Percentiles rank a stretch among this genome's conserved stretches.
Conservation (phyloP, 31 red algal genomes). For the Asparagopsis taxiformis region DNA sequence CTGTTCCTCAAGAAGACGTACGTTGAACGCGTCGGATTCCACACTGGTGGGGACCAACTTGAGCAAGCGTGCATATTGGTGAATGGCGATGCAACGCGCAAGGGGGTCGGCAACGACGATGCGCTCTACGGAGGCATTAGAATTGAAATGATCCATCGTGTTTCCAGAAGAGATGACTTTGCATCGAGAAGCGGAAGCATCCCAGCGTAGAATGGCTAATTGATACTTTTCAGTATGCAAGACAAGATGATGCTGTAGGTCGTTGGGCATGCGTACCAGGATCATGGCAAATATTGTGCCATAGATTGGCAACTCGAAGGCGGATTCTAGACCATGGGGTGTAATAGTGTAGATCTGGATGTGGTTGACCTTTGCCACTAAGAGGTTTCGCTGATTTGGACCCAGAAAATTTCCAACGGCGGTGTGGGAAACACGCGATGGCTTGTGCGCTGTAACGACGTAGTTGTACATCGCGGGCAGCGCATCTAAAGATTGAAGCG, state of each 20-base stretch:
- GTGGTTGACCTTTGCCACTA: conserved; percentile 83
- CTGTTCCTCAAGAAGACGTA: conserved; percentile 76
- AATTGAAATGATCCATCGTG: conserved; percentile 71
- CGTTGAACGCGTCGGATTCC: conserved; percentile 76
- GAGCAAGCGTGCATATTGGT: conserved; percentile 83
- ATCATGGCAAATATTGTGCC: conserved; percentile 80
- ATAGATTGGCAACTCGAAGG: conserved; percentile 87
- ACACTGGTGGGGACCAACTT: conserved; percentile 75
- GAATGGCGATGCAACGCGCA: conserved; percentile 76
- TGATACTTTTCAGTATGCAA: conserved; percentile 86
- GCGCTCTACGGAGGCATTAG: conserved; percentile 23
- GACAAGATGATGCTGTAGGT: conserved; percentile 72
- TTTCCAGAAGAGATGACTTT: conserved; percentile 76
- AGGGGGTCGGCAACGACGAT: conserved; percentile 84
- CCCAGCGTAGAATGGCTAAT: conserved; percentile 83
- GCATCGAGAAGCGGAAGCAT: conserved; percentile 46
- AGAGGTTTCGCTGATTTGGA: conserved; percentile 73
- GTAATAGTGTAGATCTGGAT: conserved; percentile 89
- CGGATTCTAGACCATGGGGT: conserved; percentile 62
- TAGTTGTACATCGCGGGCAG: conserved; percentile 66
- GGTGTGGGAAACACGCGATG: conserved; percentile 83
- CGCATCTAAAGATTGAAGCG: not conserved
- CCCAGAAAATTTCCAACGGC: conserved; percentile 84
- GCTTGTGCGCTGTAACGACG: conserved; percentile 95
- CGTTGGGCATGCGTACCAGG: conserved; percentile 59